These are phyloP conservation scores for Colletotrichum ledebouriae DNA, from an alignment of 2,329 filamentous ascomycete species.

Conservation along the genomic window DNA sequence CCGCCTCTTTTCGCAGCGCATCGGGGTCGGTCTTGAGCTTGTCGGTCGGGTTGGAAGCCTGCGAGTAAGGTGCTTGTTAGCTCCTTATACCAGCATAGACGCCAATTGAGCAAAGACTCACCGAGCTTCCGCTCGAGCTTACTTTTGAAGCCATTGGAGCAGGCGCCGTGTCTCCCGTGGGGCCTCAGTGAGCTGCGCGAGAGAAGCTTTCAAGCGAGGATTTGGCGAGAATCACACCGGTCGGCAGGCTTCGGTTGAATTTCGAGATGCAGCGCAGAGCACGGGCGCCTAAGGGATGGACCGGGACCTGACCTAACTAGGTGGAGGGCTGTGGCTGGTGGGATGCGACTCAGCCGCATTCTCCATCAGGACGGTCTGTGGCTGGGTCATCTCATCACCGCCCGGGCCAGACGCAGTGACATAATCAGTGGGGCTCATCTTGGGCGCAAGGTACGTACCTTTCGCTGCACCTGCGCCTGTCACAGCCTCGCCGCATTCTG, in stretches of 20 bases:
- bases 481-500: conserved; percentile 39
- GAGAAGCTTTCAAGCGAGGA: not conserved
- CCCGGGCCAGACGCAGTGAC: conserved; percentile 13
- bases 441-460: conserved; percentile 13
- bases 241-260: conserved; percentile 39
- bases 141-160: conserved; percentile 53
- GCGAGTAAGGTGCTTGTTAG: conserved; percentile 44
- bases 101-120: conserved; percentile 44
- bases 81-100: not conserved
- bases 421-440: conserved; percentile 26
- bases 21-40: conserved; percentile 57
- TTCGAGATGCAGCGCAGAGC: conserved; percentile 37
- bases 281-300: conserved; percentile 24
- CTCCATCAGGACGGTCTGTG: conserved; percentile 1
- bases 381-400: not conserved
- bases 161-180: conserved; percentile 26
- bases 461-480: conserved; percentile 8
- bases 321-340: not conserved
- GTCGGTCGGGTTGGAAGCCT: conserved; percentile 54
- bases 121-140: conserved; percentile 48
- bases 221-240: not conserved
- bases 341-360: not conserved
- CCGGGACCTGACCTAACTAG: conserved; percentile 10
- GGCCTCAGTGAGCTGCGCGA: not conserved
- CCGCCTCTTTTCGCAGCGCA: conserved; percentile 55